Evolutionary conservation across 2,329 filamentous ascomycete species (phyloP).

Genomic region (Sphaerulina musiva): DNA sequence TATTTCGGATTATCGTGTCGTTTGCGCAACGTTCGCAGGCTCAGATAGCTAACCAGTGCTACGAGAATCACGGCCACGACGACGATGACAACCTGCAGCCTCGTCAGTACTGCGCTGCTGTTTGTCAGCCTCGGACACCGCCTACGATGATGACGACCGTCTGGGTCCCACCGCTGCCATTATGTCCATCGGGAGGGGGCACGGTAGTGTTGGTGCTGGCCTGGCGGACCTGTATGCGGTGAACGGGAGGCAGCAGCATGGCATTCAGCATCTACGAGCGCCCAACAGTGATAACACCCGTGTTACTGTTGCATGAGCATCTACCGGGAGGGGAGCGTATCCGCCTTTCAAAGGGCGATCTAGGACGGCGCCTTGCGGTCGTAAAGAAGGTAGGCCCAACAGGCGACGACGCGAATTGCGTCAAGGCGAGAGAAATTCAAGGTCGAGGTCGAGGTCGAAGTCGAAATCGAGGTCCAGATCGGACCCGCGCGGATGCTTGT

Average conservation of each 20-base stretch:
- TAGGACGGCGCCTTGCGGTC: neutral
- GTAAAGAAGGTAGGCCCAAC: neutral
- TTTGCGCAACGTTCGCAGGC: constrained; percentile 17
- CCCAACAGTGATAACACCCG: neutral
- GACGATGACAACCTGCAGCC: constrained; percentile 15
- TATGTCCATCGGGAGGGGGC: neutral
- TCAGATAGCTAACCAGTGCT: constrained; percentile 7
- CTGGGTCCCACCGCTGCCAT: constrained; percentile 6
- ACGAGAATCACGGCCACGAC: constrained; percentile 14
- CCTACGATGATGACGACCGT: constrained; percentile 13
- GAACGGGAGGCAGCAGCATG: constrained; percentile 18
- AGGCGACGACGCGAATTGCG: constrained; percentile 6
- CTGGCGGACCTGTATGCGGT: constrained; percentile 3
- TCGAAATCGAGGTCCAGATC: neutral
- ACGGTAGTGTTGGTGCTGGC: neutral
- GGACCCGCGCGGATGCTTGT: constrained; percentile 8
- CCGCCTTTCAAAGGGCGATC: neutral
- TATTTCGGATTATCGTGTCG: constrained; percentile 27
- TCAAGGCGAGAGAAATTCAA: neutral
- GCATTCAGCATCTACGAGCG: constrained; percentile 15
- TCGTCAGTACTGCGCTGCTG: neutral
- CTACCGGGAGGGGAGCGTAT: neutral
- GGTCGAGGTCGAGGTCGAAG: neutral
- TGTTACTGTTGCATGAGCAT: constrained; percentile 13
- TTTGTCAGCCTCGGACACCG: neutral